Evolutionary conservation across 345 rosid species (phyloP), one percentile per base, ranked within the genome.

Genomic region (Camelina neglecta): DNA sequence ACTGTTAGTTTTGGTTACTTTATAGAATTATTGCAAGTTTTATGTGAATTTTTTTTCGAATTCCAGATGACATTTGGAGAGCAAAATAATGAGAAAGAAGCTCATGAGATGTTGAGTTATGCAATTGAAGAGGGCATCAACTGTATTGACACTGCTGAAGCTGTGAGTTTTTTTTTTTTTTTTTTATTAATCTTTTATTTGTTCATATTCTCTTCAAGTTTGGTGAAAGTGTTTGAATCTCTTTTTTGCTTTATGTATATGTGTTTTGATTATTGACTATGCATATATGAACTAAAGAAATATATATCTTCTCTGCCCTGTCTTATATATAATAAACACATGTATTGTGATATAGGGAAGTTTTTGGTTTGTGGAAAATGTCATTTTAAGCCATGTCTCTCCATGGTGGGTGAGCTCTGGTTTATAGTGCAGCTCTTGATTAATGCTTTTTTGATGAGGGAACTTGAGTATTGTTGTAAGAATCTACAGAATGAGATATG

Each of bases 21-120:
- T 13, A 41, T 41, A 41, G 1, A 8, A 5, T 59, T 33, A 5
- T 59, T 33, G 8, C 0, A 58, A 59, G 23, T 59, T 59, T 35
- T 60, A 6, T 29, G 11, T 60, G 33, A 39, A 60, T 6, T 60
- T 60, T 20, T 61, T 61, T 60, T 39, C 4, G 66, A 21, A 61
- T 54, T n/a, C 18, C 88, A 89, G 97, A 90, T 93, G 98, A 90
- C 96, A 50, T 93, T 90, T 79, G 98, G 98, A 44, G 80, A 87
- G 79, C 96, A 93, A 80, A 93, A 89, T 65, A 88, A 93, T 7
- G 97, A 90, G 88, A 84, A 87, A 74, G 96, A 90, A 80, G 85
- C 97, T 69, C 98, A 91, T 80, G 90, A 85, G 47, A 87, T 91
- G 12, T 89, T 90, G 63, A 84, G 84, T 82, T 91, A 83, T 82